phyloP scores from a whole-genome alignment of 345 rosid species.

The Rubroshorea leprosula region DNA sequence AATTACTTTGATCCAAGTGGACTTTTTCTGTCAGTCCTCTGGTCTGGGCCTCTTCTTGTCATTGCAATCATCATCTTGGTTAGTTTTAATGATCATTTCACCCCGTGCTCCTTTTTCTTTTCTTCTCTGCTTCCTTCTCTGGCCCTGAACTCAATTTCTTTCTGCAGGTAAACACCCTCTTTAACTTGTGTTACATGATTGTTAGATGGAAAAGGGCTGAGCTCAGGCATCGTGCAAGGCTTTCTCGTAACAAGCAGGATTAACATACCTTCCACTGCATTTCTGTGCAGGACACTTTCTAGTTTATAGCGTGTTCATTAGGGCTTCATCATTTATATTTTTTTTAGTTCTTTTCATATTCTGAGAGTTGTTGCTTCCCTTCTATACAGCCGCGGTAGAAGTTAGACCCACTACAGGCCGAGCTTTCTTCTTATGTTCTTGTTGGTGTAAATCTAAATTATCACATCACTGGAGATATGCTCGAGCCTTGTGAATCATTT shows the following conservation, averaged over 20 bases:
- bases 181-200: constrained; percentile 68
- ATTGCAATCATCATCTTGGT: constrained; percentile 84
- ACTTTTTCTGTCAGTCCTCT: constrained; percentile 67
- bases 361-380: too few species aligned
- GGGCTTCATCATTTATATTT: too few species aligned
- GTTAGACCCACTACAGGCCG: too few species aligned
- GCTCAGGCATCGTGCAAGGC: constrained; percentile 83
- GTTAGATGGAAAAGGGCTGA: constrained; percentile 95
- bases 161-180: constrained; percentile 78
- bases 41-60: constrained; percentile 93
- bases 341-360: too few species aligned
- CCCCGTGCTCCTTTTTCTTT: constrained; percentile 2
- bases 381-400: too few species aligned
- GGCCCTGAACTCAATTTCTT: constrained; percentile 2
- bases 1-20: constrained; percentile 88
- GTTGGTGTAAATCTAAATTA: too few species aligned
- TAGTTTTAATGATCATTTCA: constrained; percentile 16
- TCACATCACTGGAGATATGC: too few species aligned
- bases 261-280: constrained; percentile 19
- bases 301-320: too few species aligned
- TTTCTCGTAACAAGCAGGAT: constrained; percentile 65
- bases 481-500: too few species aligned
- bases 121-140: neutral
- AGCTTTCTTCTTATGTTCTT: too few species aligned
- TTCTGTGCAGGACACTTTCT: neutral